These are phyloP conservation scores for Fusarium nurragi DNA, from an alignment of 2,329 filamentous ascomycete genomes.

Conservation along the genomic window DNA sequence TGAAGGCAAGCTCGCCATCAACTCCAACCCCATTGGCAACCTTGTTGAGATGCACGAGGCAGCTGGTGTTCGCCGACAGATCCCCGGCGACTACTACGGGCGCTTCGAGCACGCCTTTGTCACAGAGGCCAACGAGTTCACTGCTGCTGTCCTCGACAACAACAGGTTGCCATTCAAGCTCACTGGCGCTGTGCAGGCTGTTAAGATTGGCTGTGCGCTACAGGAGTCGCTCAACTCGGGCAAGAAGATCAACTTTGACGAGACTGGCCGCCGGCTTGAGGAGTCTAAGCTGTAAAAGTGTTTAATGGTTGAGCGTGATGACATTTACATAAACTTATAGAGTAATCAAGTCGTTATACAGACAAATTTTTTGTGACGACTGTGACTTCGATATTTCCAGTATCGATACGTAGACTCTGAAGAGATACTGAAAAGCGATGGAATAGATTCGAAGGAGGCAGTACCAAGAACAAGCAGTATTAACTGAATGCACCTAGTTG, in stretches of 20 bases:
- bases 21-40: conserved; percentile 64
- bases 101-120: conserved; percentile 72
- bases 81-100: conserved; percentile 70
- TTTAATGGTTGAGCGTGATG: not conserved
- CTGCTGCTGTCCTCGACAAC: conserved; percentile 66
- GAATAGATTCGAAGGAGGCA: no score
- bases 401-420: no score
- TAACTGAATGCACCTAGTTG: no score
- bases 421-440: no score
- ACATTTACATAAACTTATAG: conserved; percentile 7
- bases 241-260: conserved; percentile 69
- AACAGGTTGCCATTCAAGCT: conserved; percentile 66
- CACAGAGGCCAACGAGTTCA: conserved; percentile 71
- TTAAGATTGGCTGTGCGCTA: conserved; percentile 69
- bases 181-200: conserved; percentile 65
- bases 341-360: not conserved
- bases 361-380: not conserved
- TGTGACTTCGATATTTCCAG: no score
- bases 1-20: conserved; percentile 69
- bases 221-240: conserved; percentile 66
- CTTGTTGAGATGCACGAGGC: conserved; percentile 65
- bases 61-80: conserved; percentile 63
- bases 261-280: conserved; percentile 43
- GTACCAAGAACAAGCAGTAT: not conserved
- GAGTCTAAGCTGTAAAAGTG: conserved; percentile 33